Percentiles rank a stretch among this genome's conserved stretches.
Conservation (phyloP, 1,139 yeast species). For the Sugiyamaella castrensis region DNA sequence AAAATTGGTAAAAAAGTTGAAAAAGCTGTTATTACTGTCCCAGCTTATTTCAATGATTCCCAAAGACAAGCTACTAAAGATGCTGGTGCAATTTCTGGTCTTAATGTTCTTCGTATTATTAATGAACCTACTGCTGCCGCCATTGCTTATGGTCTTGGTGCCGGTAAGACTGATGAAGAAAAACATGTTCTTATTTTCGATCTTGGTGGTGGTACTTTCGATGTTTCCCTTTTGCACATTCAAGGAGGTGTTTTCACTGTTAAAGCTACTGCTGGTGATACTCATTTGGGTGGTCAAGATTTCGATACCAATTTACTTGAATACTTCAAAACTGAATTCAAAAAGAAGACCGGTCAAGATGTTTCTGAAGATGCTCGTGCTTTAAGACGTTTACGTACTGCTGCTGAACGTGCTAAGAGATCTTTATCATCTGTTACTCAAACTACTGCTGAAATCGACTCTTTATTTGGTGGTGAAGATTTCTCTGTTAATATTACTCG, state of each 20-base stretch:
- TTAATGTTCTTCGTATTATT: slow-evolving; percentile 92
- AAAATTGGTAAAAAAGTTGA: slow-evolving; percentile 90
- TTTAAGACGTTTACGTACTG: slow-evolving; percentile 83
- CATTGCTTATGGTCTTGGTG: slow-evolving; percentile 97
- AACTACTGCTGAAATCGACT: slow-evolving; percentile 83
- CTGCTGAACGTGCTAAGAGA: slow-evolving; percentile 92
- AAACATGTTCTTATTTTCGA: slow-evolving; percentile 90
- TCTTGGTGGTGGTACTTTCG: slow-evolving; percentile 98
- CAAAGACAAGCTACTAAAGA: slow-evolving; percentile 99
- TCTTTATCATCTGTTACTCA: slow-evolving; percentile 82
- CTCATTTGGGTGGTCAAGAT: slow-evolving; percentile 98
- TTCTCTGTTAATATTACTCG: slow-evolving; percentile 80
- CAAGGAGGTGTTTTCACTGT: slow-evolving; percentile 97
- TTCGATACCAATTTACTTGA: slow-evolving; percentile 78
- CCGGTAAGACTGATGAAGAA: slow-evolving; percentile 77
- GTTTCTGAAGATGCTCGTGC: slow-evolving; percentile 75
- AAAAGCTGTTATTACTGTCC: slow-evolving; percentile 93
- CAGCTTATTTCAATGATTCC: slow-evolving; percentile 96
- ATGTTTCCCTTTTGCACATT: slow-evolving; percentile 87
- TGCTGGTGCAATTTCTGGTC: slow-evolving; percentile 97
- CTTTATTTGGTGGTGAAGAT: slow-evolving; percentile 76
- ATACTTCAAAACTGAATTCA: slow-evolving; percentile 77
- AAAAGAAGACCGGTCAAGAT: slow-evolving; percentile 80
- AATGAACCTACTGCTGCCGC: slow-evolving; percentile 99
- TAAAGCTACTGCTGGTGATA: slow-evolving; percentile 97